phyloP scores from a whole-genome alignment of 2,329 filamentous ascomycete genomes.

The Niveomyces coronatus region DNA sequence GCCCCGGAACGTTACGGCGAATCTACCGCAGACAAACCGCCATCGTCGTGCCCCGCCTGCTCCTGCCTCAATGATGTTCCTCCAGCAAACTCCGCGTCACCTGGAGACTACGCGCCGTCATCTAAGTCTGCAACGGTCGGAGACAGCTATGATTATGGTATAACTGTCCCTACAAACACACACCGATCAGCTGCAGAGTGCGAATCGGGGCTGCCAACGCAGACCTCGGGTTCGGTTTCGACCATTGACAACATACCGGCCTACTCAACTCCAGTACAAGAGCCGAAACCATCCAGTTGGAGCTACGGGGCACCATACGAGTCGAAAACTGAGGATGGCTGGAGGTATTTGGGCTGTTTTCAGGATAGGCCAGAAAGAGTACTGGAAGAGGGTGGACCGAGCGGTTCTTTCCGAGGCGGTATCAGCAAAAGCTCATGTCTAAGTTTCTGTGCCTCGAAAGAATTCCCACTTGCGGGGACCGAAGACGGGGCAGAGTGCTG shows the following conservation, averaged over 20 bases:
- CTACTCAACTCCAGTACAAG: background rate
- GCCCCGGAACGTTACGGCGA: background rate
- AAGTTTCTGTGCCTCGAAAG: slow-evolving; percentile 31
- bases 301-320: background rate
- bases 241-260: background rate
- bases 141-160: background rate
- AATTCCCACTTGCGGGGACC: slow-evolving; percentile 36
- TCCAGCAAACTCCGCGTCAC: background rate
- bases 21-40: background rate
- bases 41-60: background rate
- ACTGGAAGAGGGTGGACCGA: slow-evolving; percentile 13
- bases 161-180: background rate
- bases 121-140: background rate
- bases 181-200: background rate
- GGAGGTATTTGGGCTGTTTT: slow-evolving; percentile 23
- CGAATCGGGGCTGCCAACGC: background rate
- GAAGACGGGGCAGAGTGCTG: slow-evolving; percentile 43
- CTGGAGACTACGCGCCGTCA: background rate
- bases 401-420: slow-evolving; percentile 17
- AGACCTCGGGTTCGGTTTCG: background rate
- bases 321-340: background rate
- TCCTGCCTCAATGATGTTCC: background rate
- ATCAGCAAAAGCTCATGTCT: slow-evolving; percentile 42
- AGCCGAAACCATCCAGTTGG: background rate
- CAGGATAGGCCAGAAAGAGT: slow-evolving; percentile 16